Base-by-base conservation (phyloP, 2,329 filamentous ascomycete species). In the Immersiporthe knoxdaviesiana region DNA sequence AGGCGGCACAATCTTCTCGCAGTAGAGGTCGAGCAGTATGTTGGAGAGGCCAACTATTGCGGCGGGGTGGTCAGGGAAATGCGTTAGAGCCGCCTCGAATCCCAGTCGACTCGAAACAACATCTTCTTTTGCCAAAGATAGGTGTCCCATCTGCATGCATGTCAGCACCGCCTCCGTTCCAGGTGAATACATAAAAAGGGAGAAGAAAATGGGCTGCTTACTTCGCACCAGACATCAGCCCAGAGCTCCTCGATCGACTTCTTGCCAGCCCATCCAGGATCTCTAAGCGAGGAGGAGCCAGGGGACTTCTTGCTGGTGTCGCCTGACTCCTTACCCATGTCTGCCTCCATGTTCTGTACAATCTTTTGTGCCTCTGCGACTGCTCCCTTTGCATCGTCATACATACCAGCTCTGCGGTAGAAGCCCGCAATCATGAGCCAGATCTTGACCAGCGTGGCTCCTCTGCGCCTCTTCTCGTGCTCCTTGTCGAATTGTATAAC, bases 361-460 rank as follows among this genome's bases (percentile, higher is more conserved):
- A 97, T 85, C 76, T 92, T 92, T 70, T 89, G 85, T 1, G 95
- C 96, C 82, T 98, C 96, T 14, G 89, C 85, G 37, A 94, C 88
- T 8, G 95, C 93, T 65, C 90, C 92, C 74, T 88, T 88, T 16
- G 92, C 90, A 77, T 98, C 95, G 27, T 94, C 91, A 67, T 89
- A 88, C 82, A 97, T 89, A 11, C 87, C 87, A 10, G 95, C 93
- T 66, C 93, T 88, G 37, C 93, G 88, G 77, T 98, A 99, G 72
- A 98, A 90, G 0, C 91, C 91, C 2, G 93, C 91, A 71, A 97
- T 93, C 77, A 96, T 91, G 11, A 97, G 84, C 96, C 96, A 99
- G 41, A 97, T 90, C 73, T 91, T 91, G 27, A 94, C 83, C 21
- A 99, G 78, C 14, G 89, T 82, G 8, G 81, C 81, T 41, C 79